Conservation (phyloP, 805 yeast genomes). For the Candida silvatica region DNA sequence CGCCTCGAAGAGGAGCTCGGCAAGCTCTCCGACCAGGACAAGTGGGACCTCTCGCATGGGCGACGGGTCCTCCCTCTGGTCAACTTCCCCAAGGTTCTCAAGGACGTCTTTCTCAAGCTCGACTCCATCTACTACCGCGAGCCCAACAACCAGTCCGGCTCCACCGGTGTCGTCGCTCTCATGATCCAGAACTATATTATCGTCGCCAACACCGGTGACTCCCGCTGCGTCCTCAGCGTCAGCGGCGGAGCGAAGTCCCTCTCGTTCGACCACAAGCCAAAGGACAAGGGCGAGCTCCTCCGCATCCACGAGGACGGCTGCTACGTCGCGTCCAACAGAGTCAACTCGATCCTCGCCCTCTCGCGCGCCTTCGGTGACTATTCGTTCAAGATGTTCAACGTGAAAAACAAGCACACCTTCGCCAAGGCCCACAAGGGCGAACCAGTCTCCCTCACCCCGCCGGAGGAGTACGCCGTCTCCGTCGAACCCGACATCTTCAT, state of each 20-base stretch:
- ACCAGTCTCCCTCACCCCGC: conserved; percentile 32
- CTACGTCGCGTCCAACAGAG: conserved; percentile 51
- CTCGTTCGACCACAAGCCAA: conserved; percentile 61
- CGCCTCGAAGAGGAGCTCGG: conserved; percentile 10
- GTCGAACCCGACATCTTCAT: conserved; percentile 68
- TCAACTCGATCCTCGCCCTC: conserved; percentile 49
- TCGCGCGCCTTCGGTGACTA: conserved; percentile 65
- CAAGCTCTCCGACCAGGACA: conserved; percentile 10
- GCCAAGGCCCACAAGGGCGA: conserved; percentile 12
- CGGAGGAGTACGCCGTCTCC: conserved; percentile 73
- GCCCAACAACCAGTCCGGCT: conserved; percentile 37
- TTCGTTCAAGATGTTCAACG: conserved; percentile 33
- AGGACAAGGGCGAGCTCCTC: conserved; percentile 48
- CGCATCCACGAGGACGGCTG: conserved; percentile 54
- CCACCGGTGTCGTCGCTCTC: conserved; percentile 41
- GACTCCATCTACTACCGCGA: conserved; percentile 33
- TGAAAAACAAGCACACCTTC: conserved; percentile 16
- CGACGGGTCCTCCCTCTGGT: conserved; percentile 13
- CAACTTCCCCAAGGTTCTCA: conserved; percentile 25
- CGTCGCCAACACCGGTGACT: conserved; percentile 72
- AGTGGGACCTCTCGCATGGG: conserved; percentile 6
- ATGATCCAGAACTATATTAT: conserved; percentile 36
- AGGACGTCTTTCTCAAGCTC: conserved; percentile 34
- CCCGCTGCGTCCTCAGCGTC: conserved; percentile 51
- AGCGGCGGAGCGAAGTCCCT: conserved; percentile 49